Conservation (phyloP, 2,329 filamentous ascomycete species). For the Pezizomycotina sp. region DNA sequence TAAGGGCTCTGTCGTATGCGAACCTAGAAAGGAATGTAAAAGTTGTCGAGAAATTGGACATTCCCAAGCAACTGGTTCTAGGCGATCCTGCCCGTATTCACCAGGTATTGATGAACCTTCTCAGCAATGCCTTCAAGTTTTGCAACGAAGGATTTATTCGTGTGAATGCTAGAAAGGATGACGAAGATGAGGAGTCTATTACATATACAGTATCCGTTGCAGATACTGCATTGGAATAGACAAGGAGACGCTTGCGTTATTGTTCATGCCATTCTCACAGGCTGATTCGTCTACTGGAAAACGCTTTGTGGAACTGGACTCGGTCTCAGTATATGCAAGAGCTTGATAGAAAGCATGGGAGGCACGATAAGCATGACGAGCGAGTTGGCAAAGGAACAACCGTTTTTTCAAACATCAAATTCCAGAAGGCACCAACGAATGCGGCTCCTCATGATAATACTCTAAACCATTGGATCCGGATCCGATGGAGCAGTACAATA, state of each 20-base stretch:
- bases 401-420: slow-evolving; percentile 62
- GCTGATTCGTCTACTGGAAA: slow-evolving; percentile 65
- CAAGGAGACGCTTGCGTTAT: slow-evolving; percentile 51
- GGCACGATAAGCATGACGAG: slow-evolving; percentile 53
- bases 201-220: slow-evolving; percentile 56
- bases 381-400: slow-evolving; percentile 50
- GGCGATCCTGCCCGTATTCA: slow-evolving; percentile 71
- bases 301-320: slow-evolving; percentile 57
- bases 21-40: slow-evolving; percentile 7
- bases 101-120: slow-evolving; percentile 65
- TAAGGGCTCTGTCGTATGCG: background rate
- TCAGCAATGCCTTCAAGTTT: slow-evolving; percentile 65
- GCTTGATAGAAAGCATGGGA: slow-evolving; percentile 62
- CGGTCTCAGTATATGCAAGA: slow-evolving; percentile 66
- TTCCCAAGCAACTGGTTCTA: slow-evolving; percentile 49
- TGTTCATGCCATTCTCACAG: slow-evolving; percentile 70
- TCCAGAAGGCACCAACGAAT: too few species aligned
- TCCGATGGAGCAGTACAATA: too few species aligned
- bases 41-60: slow-evolving; percentile 39
- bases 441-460: too few species aligned
- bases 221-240: slow-evolving; percentile 73
- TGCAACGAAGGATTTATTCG: slow-evolving; percentile 50
- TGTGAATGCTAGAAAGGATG: slow-evolving; percentile 50
- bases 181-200: slow-evolving; percentile 46
- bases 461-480: too few species aligned